phyloP scores from a whole-genome alignment of 192 early-diverging fungal species.

The Umbelopsis sp. region DNA sequence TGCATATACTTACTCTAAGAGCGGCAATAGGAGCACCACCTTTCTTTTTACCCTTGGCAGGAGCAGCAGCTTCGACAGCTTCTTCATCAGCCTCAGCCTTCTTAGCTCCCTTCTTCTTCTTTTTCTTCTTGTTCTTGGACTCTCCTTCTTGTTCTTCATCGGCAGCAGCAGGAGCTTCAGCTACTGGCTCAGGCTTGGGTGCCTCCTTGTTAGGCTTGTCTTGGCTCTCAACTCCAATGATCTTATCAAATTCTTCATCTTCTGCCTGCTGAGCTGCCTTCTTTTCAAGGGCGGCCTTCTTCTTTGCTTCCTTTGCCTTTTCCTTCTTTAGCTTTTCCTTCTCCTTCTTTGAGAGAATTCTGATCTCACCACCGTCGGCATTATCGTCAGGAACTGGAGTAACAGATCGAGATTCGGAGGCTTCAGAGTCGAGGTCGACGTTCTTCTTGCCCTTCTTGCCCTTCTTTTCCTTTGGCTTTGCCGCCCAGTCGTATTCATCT shows the following conservation, averaged over 20 bases:
- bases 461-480: constrained; percentile 57
- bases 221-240: constrained; percentile 30
- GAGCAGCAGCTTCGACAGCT: constrained; percentile 22
- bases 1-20: constrained; percentile 40
- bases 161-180: constrained; percentile 26
- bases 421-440: constrained; percentile 27
- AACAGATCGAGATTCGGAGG: constrained; percentile 14
- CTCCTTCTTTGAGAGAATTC: constrained; percentile 84
- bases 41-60: constrained; percentile 60
- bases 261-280: constrained; percentile 40
- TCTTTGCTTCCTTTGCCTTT: constrained; percentile 60
- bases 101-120: constrained; percentile 62
- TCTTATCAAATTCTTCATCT: constrained; percentile 35
- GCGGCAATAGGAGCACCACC: constrained; percentile 54
- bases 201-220: constrained; percentile 34
- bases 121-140: constrained; percentile 43
- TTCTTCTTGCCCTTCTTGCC: constrained; percentile 37
- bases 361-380: constrained; percentile 46
- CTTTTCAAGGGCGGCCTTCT: constrained; percentile 49
- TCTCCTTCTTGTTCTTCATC: constrained; percentile 48
- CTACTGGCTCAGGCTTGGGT: constrained; percentile 37
- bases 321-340: constrained; percentile 87
- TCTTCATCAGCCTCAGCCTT: constrained; percentile 40
- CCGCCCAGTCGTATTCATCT: constrained; percentile 17
- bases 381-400: constrained; percentile 21